Percentiles rank a stretch among this genome's conserved stretches.
Conservation (phyloP, 352 stramenopile genomes). For the Pythium scleroteichum region DNA sequence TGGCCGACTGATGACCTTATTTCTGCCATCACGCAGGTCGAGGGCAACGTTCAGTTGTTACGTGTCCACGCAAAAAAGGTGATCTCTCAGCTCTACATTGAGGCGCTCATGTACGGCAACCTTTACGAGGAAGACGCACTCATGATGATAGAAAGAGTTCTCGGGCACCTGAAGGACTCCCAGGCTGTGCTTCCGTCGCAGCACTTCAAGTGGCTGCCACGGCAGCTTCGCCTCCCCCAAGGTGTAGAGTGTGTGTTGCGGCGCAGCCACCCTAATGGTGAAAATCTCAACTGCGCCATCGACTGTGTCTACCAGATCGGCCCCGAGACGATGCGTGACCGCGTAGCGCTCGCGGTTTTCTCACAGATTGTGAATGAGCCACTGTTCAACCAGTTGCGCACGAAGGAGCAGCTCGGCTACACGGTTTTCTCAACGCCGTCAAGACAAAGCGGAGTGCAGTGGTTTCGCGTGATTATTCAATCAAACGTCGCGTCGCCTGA, state of each 20-base stretch:
- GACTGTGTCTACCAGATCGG: constrained; percentile 56
- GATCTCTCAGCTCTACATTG: constrained; percentile 40
- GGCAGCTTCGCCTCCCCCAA: constrained; percentile 32
- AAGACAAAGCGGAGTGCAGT: constrained; percentile 46
- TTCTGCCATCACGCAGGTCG: constrained; percentile 34
- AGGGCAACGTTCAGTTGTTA: constrained; percentile 9
- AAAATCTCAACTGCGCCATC: constrained; percentile 61
- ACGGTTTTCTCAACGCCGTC: constrained; percentile 61
- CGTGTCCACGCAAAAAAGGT: constrained; percentile 33
- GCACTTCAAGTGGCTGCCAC: constrained; percentile 29
- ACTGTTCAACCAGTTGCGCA: constrained; percentile 64
- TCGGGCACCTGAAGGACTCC: constrained; percentile 13
- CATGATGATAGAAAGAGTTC: constrained; percentile 31
- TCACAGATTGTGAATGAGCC: constrained; percentile 61
- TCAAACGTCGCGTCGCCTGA: constrained; percentile 67
- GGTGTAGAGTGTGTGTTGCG: constrained; percentile 35
- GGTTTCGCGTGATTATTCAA: constrained; percentile 78
- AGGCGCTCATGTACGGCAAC: constrained; percentile 60
- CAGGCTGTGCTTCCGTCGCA: constrained; percentile 30
- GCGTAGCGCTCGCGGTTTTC: constrained; percentile 51
- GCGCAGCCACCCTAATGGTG: constrained; percentile 39
- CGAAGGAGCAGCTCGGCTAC: constrained; percentile 72
- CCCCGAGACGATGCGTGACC: constrained; percentile 38
- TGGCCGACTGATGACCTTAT: constrained; percentile 45
- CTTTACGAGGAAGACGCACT: constrained; percentile 34